Conservation (phyloP, 2,329 filamentous ascomycete genomes). For the Botrytis fragariae region DNA sequence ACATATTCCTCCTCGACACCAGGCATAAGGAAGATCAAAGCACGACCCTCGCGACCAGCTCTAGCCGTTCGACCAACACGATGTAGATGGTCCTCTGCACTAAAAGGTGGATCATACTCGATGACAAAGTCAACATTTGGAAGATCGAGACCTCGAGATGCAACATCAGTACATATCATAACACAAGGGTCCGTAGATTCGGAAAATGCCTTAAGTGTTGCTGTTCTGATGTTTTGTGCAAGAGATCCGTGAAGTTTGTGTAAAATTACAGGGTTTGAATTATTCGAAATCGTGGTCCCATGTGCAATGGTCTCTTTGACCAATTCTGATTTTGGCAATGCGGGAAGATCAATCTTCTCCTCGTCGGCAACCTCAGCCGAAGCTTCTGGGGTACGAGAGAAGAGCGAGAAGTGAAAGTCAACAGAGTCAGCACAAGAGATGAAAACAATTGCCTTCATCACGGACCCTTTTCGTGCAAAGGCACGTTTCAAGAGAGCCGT, state of each 20-base stretch:
- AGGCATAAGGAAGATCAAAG: constrained; percentile 84
- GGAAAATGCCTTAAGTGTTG: constrained; percentile 79
- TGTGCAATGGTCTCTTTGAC: constrained; percentile 63
- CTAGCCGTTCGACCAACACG: constrained; percentile 92
- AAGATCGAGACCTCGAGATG: constrained; percentile 90
- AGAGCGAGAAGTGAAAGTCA: constrained; percentile 89
- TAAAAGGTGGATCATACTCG: constrained; percentile 95
- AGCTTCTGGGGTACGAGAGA: constrained; percentile 46
- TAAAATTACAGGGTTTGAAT: constrained; percentile 73
- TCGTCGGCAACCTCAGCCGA: constrained; percentile 40
- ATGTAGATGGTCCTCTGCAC: constrained; percentile 89
- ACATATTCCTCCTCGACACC: constrained; percentile 93
- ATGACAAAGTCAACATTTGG: constrained; percentile 93
- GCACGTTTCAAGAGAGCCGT: constrained; percentile 80
- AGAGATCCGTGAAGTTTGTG: constrained; percentile 92
- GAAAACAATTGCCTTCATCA: constrained; percentile 97
- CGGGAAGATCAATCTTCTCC: constrained; percentile 36
- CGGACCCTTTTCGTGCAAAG: constrained; percentile 82
- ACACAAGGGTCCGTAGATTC: constrained; percentile 72
- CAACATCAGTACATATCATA: constrained; percentile 91
- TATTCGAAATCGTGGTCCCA: constrained; percentile 69
- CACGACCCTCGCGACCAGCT: constrained; percentile 83
- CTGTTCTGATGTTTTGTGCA: constrained; percentile 80
- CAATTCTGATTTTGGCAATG: constrained; percentile 37
- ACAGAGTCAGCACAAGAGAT: constrained; percentile 96